These are phyloP conservation scores for Colletotrichum euphorbiae DNA, from an alignment of 2,329 filamentous ascomycete species.

Conservation along the genomic window DNA sequence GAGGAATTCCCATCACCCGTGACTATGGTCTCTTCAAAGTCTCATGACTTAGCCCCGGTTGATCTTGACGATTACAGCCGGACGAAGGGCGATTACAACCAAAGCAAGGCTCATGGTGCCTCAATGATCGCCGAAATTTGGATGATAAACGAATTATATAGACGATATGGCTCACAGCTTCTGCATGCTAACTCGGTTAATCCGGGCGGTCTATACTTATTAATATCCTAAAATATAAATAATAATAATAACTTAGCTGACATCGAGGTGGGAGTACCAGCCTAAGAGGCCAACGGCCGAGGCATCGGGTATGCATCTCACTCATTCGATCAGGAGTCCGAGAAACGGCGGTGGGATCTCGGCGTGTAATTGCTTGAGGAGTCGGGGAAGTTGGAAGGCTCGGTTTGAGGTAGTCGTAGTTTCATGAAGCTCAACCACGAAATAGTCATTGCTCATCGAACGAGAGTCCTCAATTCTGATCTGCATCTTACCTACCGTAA, in stretches of 20 bases:
- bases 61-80: slow-evolving; percentile 55
- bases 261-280: not conserved
- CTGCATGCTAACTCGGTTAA: slow-evolving; percentile 57
- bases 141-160: slow-evolving; percentile 60
- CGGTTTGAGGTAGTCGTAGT: no score
- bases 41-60: slow-evolving; percentile 51
- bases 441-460: no score
- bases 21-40: slow-evolving; percentile 56
- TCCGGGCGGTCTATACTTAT: no score
- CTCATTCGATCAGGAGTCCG: not conserved
- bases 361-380: not conserved
- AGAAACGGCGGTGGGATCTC: not conserved
- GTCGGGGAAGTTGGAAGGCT: not conserved
- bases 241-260: no score
- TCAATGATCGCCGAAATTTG: slow-evolving; percentile 61
- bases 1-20: slow-evolving; percentile 57
- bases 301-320: not conserved
- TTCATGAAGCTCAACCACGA: no score
- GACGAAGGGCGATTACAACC: slow-evolving; percentile 45
- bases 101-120: slow-evolving; percentile 53
- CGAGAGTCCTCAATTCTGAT: no score
- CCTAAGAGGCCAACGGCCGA: not conserved
- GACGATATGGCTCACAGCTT: slow-evolving; percentile 54
- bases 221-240: no score
- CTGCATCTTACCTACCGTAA: no score